A percentile compares a stretch with the other conserved stretches of the same genome.
Conservation (phyloP, 495 filamentous ascomycete species). For the Polyplosphaeria fusca region DNA sequence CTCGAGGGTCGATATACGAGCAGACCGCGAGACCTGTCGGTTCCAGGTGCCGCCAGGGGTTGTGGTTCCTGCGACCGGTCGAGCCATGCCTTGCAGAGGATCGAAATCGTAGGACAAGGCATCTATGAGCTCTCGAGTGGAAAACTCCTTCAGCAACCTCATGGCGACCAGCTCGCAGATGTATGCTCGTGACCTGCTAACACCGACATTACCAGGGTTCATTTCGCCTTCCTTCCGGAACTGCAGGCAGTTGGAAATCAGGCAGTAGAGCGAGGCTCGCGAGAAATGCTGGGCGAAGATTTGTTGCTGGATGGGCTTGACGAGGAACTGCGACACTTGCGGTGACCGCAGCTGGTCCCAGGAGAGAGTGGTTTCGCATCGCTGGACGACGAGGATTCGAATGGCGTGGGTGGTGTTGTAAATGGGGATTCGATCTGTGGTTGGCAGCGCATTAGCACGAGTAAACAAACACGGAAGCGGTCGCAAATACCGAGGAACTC, state of each 20-base stretch:
- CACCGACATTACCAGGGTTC: constrained; percentile 77
- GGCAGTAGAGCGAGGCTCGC: constrained; percentile 77
- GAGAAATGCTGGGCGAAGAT: constrained; percentile 76
- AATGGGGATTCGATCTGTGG: constrained; percentile 66
- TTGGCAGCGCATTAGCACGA: constrained; percentile 2
- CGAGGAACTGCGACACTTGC: constrained; percentile 89
- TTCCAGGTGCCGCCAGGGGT: constrained; percentile 37
- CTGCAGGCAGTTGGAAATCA: constrained; percentile 90
- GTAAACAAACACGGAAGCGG: constrained; percentile 15
- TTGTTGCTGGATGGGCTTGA: constrained; percentile 86
- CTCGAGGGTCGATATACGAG: constrained; percentile 83
- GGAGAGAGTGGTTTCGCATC: constrained; percentile 86
- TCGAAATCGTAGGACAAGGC: constrained; percentile 91
- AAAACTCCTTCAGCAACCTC: constrained; percentile 83
- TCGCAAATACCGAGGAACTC: constrained; percentile 28
- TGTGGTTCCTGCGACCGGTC: constrained; percentile 38
- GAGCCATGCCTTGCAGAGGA: constrained; percentile 75
- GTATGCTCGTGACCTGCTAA: constrained; percentile 75
- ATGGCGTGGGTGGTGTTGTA: constrained; percentile 89
- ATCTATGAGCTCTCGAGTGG: constrained; percentile 82
- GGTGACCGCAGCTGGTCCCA: constrained; percentile 95
- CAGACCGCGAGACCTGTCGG: constrained; percentile 49
- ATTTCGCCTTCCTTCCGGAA: constrained; percentile 81
- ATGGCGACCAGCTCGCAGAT: constrained; percentile 91
- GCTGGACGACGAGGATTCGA: constrained; percentile 71